phyloP scores from a whole-genome alignment of 1,284 basidiomycete species.

The Afroboletus lepidellus region DNA sequence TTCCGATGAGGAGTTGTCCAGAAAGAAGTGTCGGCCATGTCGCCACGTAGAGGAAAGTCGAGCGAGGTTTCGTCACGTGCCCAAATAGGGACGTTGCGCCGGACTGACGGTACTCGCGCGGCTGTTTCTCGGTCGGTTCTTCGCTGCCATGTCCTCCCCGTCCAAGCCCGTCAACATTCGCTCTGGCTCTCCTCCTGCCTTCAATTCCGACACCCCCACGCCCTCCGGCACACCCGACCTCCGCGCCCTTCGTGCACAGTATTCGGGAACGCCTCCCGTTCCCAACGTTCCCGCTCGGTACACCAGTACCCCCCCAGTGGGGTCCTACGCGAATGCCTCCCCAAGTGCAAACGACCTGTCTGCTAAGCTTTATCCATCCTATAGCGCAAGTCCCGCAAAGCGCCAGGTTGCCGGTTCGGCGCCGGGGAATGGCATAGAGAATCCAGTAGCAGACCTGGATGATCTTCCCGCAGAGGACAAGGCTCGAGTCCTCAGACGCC shows the following conservation, averaged over 20 bases:
- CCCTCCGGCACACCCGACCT: conserved; percentile 45
- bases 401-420: conserved; percentile 30
- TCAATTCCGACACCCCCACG: conserved; percentile 34
- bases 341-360: conserved; percentile 11
- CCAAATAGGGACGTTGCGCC: background rate
- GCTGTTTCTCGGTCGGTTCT: background rate
- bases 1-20: no score
- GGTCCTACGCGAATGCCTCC: conserved; percentile 30
- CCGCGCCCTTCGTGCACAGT: conserved; percentile 60
- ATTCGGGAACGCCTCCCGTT: conserved; percentile 58
- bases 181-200: conserved; percentile 32
- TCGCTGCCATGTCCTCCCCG: conserved; percentile 48
- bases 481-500: conserved; percentile 73
- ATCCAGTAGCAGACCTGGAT: conserved; percentile 44
- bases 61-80: no score
- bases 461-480: conserved; percentile 79
- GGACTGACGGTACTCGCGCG: background rate
- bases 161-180: conserved; percentile 61
- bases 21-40: no score
- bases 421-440: conserved; percentile 32
- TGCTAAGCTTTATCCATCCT: conserved; percentile 22
- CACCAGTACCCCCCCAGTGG: conserved; percentile 18
- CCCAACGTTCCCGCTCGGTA: conserved; percentile 60
- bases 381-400: conserved; percentile 34
- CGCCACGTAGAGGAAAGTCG: no score